Evolutionary conservation across 2,329 filamentous ascomycete genomes (phyloP), one percentile per base, ranked within the genome.

Genomic region (Trichoderma koningii): DNA sequence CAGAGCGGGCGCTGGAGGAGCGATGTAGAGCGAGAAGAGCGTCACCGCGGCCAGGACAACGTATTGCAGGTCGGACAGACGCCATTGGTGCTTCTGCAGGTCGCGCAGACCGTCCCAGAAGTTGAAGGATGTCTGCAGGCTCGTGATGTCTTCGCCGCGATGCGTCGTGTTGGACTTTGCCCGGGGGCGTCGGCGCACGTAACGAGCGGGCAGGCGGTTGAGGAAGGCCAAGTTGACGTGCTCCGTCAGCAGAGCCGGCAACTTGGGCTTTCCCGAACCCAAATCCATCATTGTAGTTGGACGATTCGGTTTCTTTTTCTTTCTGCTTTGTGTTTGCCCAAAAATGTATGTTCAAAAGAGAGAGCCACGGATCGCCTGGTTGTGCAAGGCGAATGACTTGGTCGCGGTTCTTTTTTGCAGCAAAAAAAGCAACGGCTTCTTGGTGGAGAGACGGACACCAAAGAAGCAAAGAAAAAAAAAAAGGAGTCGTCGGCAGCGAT

Each of bases 1-100:
- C 69, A 89, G 79, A 63, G 94, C 76, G 0, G 92, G 90, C 1
- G 92, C 92, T 0, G 92, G 85, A 69, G 93, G 90, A 67, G 94
- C 92, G 68, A 97, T 87, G 71, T 85, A 90, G 67, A 97, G 83
- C 61, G 89, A 92, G 80, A 97, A 97, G 70, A 96, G 86, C 70
- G 87, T 87, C 56, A 96, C 77, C 62, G 89, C 84, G 66, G 88
- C 85, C 30, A 96, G 79, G 65, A 94, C 81, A 57, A 92, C 76
- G 76, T 97, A 96, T 79, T 97, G 93, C 47, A 90, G 84, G 77
- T 98, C 94, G 75, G 93, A 90, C 59, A 89, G 81, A 59, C 85
- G 89, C 91, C 92, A 97, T 69, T 87, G 87, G 75, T 95, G 92
- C 66, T 85, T 85, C 71, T 89, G 89, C 68, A 97, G 81, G 44